Evolutionary conservation across 345 rosid species (phyloP).

Genomic region (Rhizophora apiculata): DNA sequence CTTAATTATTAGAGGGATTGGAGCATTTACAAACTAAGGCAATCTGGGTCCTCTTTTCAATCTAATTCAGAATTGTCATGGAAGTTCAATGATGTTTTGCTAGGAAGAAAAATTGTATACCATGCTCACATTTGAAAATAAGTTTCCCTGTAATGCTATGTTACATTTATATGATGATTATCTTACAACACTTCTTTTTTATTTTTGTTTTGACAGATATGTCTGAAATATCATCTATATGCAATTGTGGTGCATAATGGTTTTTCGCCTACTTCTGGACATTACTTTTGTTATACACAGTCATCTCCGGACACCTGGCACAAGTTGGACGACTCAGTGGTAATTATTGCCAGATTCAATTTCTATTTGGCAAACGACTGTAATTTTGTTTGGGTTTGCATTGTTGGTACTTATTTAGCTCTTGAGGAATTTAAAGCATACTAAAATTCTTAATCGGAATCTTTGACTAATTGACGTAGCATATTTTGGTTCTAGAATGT

Average conservation of each 20-base stretch:
- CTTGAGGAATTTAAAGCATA: too few species aligned
- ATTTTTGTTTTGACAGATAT: conserved; percentile 34
- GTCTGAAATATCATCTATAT: conserved; percentile 59
- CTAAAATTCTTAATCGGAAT: too few species aligned
- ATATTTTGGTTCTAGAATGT: too few species aligned
- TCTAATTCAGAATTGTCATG: not conserved
- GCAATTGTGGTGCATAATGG: conserved; percentile 81
- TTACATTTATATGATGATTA: not conserved
- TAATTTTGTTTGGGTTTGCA: conserved; percentile 3
- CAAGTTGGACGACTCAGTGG: conserved; percentile 62
- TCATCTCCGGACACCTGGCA: conserved; percentile 76
- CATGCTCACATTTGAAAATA: not conserved
- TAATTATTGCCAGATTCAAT: conserved; percentile 21
- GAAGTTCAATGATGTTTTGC: not conserved
- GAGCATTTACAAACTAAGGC: not conserved
- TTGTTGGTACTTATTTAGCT: not conserved
- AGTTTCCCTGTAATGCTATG: not conserved
- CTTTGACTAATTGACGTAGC: too few species aligned
- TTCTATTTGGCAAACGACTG: not conserved
- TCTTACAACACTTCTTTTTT: not conserved
- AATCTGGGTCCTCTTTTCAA: not conserved
- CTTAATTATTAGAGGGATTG: too few species aligned
- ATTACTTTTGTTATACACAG: conserved; percentile 61
- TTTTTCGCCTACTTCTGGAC: conserved; percentile 53
- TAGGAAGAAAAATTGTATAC: not conserved